Percentiles rank a stretch among this genome's conserved stretches.
phyloP scores from a whole-genome alignment of 2,329 filamentous ascomycete species.

The Neobulgaria alba region DNA sequence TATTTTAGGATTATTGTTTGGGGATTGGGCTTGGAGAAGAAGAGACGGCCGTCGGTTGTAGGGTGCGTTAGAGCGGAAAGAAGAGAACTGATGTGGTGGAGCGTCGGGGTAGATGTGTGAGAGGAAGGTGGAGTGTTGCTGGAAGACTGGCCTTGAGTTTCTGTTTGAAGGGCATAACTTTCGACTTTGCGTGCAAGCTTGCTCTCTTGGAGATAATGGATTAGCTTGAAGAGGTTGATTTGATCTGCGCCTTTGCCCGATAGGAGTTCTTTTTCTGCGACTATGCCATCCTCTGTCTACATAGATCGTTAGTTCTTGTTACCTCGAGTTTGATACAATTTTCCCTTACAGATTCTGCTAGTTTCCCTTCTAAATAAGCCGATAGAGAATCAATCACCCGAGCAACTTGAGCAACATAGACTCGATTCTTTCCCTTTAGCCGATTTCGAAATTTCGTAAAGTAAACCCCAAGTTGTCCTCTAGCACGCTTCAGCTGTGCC shows the following conservation, averaged over 20 bases:
- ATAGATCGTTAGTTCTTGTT: conserved; percentile 17
- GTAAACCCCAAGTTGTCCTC: conserved; percentile 71
- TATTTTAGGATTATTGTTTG: conserved; percentile 60
- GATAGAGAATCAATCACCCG: conserved; percentile 73
- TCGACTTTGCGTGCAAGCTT: conserved; percentile 93
- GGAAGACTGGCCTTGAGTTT: conserved; percentile 17
- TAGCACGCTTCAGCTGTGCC: conserved; percentile 61
- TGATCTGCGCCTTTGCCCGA: conserved; percentile 84
- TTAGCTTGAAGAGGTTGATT: conserved; percentile 85
- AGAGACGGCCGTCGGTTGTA: conserved; percentile 60
- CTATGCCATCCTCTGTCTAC: conserved; percentile 51
- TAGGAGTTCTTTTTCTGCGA: conserved; percentile 65
- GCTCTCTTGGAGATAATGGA: conserved; percentile 81
- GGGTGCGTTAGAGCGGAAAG: conserved; percentile 80
- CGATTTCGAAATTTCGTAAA: conserved; percentile 81
- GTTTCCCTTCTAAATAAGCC: conserved; percentile 53
- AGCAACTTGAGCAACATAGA: conserved; percentile 82
- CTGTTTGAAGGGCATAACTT: conserved; percentile 62
- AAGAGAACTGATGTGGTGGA: conserved; percentile 55
- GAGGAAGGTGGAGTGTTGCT: conserved; percentile 18
- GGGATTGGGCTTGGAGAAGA: conserved; percentile 42
- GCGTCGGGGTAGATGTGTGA: conserved; percentile 23
- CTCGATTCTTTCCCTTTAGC: conserved; percentile 81
- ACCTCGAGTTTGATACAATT: conserved; percentile 10
- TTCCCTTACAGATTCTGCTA: conserved; percentile 38